Percentiles rank a stretch among this genome's conserved stretches.
These are phyloP conservation scores for Sphagnum tenellum DNA, from an alignment of 225 moss, liverwort and hornwort species.

Conservation along the genomic window DNA sequence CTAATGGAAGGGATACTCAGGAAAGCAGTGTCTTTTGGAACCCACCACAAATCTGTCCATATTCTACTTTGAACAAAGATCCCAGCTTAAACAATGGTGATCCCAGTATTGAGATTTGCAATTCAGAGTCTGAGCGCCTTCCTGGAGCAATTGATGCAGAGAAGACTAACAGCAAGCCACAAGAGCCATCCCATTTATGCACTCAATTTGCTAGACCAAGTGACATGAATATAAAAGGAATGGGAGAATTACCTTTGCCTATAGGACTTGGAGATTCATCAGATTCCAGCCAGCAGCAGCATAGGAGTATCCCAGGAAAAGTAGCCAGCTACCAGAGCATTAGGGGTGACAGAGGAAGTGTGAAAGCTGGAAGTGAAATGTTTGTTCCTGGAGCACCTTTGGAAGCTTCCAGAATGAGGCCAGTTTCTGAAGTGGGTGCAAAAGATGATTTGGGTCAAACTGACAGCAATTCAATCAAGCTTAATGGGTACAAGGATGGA, in stretches of 20 bases:
- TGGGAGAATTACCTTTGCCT: conserved; percentile 1
- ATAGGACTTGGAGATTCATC: conserved; percentile 20
- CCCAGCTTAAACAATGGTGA: conserved; percentile 19
- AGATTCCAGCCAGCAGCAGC: conserved; percentile 14
- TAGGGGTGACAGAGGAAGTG: conserved; percentile 29
- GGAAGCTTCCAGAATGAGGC: too few species aligned
- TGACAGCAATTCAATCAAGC: too few species aligned
- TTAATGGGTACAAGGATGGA: too few species aligned
- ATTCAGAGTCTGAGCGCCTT: conserved; percentile 1
- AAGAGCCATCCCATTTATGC: conserved; percentile 10
- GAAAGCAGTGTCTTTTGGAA: too few species aligned
- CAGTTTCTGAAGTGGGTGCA: too few species aligned
- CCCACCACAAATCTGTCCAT: background rate
- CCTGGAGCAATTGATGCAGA: background rate
- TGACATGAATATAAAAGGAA: conserved; percentile 11
- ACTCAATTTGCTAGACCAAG: background rate
- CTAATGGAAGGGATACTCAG: too few species aligned
- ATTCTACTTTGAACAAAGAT: conserved; percentile 4
- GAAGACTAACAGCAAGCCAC: conserved; percentile 10
- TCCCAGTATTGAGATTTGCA: conserved; percentile 41
- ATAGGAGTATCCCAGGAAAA: background rate
- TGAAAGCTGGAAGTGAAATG: conserved; percentile 2
- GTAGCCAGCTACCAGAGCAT: conserved; percentile 2
- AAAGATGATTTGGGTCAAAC: too few species aligned
- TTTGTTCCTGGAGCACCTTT: background rate